Conservation (phyloP, 805 yeast genomes). For the Cyberlindnera nakhonratchasimensis region DNA sequence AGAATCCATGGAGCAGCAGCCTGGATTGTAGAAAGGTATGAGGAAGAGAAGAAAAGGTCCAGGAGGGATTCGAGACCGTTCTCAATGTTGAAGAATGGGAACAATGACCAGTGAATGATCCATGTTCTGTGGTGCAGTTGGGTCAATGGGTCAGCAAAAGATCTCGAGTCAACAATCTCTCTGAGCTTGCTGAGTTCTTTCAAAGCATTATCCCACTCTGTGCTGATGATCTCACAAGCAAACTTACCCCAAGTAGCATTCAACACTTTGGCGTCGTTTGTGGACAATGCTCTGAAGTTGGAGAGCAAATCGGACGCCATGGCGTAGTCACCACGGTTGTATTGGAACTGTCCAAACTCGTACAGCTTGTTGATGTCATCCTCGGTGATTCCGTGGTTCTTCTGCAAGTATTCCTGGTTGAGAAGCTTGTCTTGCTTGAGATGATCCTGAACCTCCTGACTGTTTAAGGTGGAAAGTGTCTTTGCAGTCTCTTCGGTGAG, state of each 20-base stretch:
- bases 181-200: constrained; percentile 53
- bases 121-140: constrained; percentile 64
- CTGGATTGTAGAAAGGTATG: constrained; percentile 63
- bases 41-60: constrained; percentile 56
- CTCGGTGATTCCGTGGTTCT: constrained; percentile 43
- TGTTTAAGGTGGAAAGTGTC: constrained; percentile 43
- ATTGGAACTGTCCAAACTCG: constrained; percentile 59
- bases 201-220: constrained; percentile 49
- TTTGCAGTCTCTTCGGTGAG: constrained; percentile 42
- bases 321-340: constrained; percentile 59
- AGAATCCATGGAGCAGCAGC: constrained; percentile 71
- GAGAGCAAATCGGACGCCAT: constrained; percentile 56
- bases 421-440: constrained; percentile 54
- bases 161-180: constrained; percentile 55
- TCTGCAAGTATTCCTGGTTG: constrained; percentile 45
- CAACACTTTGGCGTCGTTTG: constrained; percentile 45
- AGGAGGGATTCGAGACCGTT: constrained; percentile 50
- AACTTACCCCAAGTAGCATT: constrained; percentile 68
- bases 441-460: constrained; percentile 48
- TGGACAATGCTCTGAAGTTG: constrained; percentile 54
- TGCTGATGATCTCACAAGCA: constrained; percentile 55
- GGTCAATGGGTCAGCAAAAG: constrained; percentile 47
- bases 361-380: constrained; percentile 48
- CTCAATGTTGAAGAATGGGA: constrained; percentile 54
- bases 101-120: constrained; percentile 67